Evolutionary conservation across 2,329 filamentous ascomycete species (phyloP).

Genomic region (Fusarium nanum): DNA sequence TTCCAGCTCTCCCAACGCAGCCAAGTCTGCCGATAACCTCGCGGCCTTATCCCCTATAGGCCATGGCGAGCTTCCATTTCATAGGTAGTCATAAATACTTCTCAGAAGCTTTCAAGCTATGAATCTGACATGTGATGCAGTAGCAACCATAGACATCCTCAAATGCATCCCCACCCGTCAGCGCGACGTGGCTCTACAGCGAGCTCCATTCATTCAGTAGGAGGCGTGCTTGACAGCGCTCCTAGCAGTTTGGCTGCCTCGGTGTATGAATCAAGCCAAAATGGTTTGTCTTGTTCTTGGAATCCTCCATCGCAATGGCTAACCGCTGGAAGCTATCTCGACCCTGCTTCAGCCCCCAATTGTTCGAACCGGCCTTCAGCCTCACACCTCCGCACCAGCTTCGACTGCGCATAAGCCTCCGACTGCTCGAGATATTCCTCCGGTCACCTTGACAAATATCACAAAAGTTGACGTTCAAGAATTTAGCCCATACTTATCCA

Average conservation of each 20-base stretch:
- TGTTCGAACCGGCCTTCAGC: slow-evolving; percentile 85
- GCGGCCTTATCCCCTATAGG: slow-evolving; percentile 63
- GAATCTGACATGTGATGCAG: slow-evolving; percentile 42
- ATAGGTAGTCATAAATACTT: slow-evolving; percentile 57
- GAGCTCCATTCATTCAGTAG: slow-evolving; percentile 89
- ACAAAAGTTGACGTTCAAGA: slow-evolving; percentile 80
- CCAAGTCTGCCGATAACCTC: slow-evolving; percentile 75
- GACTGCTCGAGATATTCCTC: slow-evolving; percentile 89
- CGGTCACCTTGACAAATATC: slow-evolving; percentile 90
- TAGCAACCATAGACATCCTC: slow-evolving; percentile 56
- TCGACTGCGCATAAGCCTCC: slow-evolving; percentile 84
- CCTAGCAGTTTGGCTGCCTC: slow-evolving; percentile 66
- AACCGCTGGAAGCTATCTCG: slow-evolving; percentile 76
- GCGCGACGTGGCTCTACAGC: slow-evolving; percentile 83
- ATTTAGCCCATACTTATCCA: slow-evolving; percentile 85
- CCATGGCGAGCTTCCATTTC: slow-evolving; percentile 68
- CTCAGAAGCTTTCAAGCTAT: neutral
- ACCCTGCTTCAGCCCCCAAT: slow-evolving; percentile 93
- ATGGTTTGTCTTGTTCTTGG: slow-evolving; percentile 67
- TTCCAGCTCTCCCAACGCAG: slow-evolving; percentile 64
- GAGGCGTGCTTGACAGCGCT: slow-evolving; percentile 82
- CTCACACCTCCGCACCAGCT: slow-evolving; percentile 76
- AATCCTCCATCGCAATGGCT: slow-evolving; percentile 15
- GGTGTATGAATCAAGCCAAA: slow-evolving; percentile 79
- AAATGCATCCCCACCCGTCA: slow-evolving; percentile 59